A percentile compares a stretch with the other conserved stretches of the same genome.
phyloP scores from a whole-genome alignment of 495 filamentous ascomycete genomes.

The Emericellopsis terricola region DNA sequence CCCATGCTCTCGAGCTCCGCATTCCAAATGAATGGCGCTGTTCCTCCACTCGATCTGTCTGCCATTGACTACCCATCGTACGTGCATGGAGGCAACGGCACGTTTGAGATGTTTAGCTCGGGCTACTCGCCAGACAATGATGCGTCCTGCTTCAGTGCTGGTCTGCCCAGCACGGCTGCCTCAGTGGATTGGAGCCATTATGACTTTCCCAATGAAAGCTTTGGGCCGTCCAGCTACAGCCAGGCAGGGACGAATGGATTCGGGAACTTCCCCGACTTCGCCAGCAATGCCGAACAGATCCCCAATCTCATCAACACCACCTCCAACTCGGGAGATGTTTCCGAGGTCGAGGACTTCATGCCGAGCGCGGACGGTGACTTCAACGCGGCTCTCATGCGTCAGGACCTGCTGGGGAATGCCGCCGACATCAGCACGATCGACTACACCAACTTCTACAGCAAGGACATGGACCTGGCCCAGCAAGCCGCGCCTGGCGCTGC shows the following conservation, averaged over 20 bases:
- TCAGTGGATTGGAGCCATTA: slow-evolving; percentile 63
- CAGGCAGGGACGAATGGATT: slow-evolving; percentile 43
- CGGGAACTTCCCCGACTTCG: slow-evolving; percentile 42
- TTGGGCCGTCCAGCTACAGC: slow-evolving; percentile 47
- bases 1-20: slow-evolving; percentile 40
- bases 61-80: slow-evolving; percentile 34
- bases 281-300: slow-evolving; percentile 28
- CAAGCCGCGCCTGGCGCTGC: slow-evolving; percentile 12
- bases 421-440: slow-evolving; percentile 39
- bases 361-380: slow-evolving; percentile 37
- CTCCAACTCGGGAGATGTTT: slow-evolving; percentile 60
- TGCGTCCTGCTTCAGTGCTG: slow-evolving; percentile 45
- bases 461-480: slow-evolving; percentile 18
- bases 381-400: slow-evolving; percentile 25
- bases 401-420: slow-evolving; percentile 30
- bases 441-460: slow-evolving; percentile 37
- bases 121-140: slow-evolving; percentile 41
- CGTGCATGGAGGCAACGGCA: slow-evolving; percentile 18
- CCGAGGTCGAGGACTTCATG: slow-evolving; percentile 50
- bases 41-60: slow-evolving; percentile 49
- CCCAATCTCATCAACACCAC: slow-evolving; percentile 35
- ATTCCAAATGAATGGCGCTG: slow-evolving; percentile 37
- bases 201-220: slow-evolving; percentile 30
- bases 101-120: slow-evolving; percentile 30
- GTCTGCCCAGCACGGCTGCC: slow-evolving; percentile 37